Conservation (phyloP, 805 yeast genomes). For the Lipomyces starkeyi region DNA sequence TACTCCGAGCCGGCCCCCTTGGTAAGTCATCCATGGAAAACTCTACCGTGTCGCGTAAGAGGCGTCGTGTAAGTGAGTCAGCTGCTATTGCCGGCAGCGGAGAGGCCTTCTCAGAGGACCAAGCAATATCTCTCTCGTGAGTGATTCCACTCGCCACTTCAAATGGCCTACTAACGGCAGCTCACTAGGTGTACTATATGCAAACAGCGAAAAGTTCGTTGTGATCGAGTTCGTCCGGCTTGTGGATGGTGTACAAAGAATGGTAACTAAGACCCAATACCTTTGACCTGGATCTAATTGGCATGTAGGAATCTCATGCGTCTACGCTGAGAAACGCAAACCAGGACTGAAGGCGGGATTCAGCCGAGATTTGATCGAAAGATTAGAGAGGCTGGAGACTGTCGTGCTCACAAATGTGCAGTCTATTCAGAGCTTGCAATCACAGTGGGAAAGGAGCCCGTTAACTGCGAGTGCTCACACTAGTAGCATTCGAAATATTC, state of each 20-base stretch:
- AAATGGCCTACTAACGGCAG: not conserved
- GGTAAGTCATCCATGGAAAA: no score
- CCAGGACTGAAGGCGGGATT: constrained; percentile 42
- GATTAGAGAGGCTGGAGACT: constrained; percentile 34
- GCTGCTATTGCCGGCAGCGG: no score
- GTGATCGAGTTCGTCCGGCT: constrained; percentile 38
- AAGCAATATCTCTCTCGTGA: constrained; percentile 22
- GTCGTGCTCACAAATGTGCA: constrained; percentile 15
- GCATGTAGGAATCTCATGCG: constrained; percentile 34
- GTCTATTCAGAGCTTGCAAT: constrained; percentile 8
- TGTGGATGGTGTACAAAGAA: constrained; percentile 39
- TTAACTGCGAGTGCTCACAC: no score
- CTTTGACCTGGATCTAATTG: not conserved
- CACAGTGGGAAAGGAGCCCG: not conserved
- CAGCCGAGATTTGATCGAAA: constrained; percentile 38
- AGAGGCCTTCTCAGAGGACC: no score
- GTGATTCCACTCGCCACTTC: not conserved
- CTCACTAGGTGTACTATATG: constrained; percentile 37
- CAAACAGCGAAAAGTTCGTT: constrained; percentile 39
- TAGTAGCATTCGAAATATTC: no score
- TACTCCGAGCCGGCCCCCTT: no score
- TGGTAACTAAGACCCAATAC: constrained; percentile 15
- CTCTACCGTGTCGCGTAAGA: no score
- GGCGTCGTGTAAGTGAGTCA: no score
- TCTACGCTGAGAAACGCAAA: constrained; percentile 38